Evolutionary conservation across 1,284 basidiomycete species (phyloP).

Genomic region (Irpex sp.): DNA sequence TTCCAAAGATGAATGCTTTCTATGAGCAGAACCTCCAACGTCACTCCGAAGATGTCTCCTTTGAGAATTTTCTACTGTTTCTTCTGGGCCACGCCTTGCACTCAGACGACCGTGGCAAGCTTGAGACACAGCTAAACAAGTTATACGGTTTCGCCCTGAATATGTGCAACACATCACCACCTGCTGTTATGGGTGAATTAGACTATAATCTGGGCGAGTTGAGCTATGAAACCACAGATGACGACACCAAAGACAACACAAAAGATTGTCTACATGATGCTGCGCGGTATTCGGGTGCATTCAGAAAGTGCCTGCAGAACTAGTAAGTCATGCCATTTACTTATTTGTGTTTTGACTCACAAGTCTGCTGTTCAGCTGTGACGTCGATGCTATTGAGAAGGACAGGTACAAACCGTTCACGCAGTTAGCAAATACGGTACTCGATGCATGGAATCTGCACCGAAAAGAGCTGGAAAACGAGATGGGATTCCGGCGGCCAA

Average conservation of each 20-base stretch:
- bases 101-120: not conserved
- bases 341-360: not conserved
- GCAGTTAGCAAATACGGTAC: not conserved
- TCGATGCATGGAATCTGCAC: not conserved
- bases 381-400: not conserved
- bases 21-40: too few relatives aligned
- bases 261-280: not conserved
- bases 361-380: not conserved
- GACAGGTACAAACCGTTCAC: not conserved
- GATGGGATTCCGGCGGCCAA: not conserved
- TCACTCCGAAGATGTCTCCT: not conserved
- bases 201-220: not conserved
- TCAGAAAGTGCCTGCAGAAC: not conserved
- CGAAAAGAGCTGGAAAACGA: not conserved
- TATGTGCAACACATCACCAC: not conserved
- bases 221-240: too few relatives aligned
- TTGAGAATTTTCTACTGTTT: not conserved
- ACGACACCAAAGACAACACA: too few relatives aligned
- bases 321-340: not conserved
- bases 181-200: not conserved
- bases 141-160: not conserved
- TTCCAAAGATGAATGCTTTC: too few relatives aligned
- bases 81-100: not conserved
- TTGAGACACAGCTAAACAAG: not conserved
- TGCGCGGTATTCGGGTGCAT: not conserved